These are phyloP conservation scores for Hemileia vastatrix DNA, from an alignment of 1,284 basidiomycete species.

Conservation along the genomic window DNA sequence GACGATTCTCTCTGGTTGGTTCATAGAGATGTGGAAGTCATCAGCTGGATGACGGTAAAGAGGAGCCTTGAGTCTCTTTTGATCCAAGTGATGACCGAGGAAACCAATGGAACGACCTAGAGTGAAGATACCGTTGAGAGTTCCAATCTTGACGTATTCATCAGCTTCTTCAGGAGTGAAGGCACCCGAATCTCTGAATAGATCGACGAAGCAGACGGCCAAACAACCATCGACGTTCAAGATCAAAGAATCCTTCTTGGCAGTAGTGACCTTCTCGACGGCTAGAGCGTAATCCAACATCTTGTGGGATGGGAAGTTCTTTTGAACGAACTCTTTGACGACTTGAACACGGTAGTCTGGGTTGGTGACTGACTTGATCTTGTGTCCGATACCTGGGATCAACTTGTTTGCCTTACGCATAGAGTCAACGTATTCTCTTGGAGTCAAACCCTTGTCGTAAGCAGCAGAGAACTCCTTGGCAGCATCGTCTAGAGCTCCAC, in stretches of 20 bases:
- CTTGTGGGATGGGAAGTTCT: slow-evolving; percentile 75
- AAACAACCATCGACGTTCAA: slow-evolving; percentile 96
- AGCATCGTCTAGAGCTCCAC: slow-evolving; percentile 97
- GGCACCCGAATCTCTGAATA: slow-evolving; percentile 81
- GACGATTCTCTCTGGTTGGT: neutral
- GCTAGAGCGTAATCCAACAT: slow-evolving; percentile 91
- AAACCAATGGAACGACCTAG: slow-evolving; percentile 95
- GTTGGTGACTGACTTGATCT: slow-evolving; percentile 93
- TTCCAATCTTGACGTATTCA: slow-evolving; percentile 91
- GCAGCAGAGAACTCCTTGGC: slow-evolving; percentile 89
- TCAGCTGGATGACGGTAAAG: slow-evolving; percentile 31
- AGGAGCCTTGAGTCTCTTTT: slow-evolving; percentile 74
- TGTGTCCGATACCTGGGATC: slow-evolving; percentile 97
- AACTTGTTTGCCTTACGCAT: slow-evolving; percentile 94
- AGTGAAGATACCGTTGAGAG: slow-evolving; percentile 94
- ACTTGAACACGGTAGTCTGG: slow-evolving; percentile 88
- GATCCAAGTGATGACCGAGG: slow-evolving; percentile 87
- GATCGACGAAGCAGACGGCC: slow-evolving; percentile 93
- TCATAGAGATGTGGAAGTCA: neutral
- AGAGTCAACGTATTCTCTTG: slow-evolving; percentile 93
- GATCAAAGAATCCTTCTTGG: slow-evolving; percentile 98
- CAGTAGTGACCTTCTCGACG: slow-evolving; percentile 92
- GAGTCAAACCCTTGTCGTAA: slow-evolving; percentile 78
- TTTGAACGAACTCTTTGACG: slow-evolving; percentile 89
- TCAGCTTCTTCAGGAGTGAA: slow-evolving; percentile 93